Percentiles rank a stretch among this genome's conserved stretches.
These are phyloP conservation scores for Salvia miltiorrhiza DNA, from an alignment of 257 asterid genomes.

Conservation along the genomic window DNA sequence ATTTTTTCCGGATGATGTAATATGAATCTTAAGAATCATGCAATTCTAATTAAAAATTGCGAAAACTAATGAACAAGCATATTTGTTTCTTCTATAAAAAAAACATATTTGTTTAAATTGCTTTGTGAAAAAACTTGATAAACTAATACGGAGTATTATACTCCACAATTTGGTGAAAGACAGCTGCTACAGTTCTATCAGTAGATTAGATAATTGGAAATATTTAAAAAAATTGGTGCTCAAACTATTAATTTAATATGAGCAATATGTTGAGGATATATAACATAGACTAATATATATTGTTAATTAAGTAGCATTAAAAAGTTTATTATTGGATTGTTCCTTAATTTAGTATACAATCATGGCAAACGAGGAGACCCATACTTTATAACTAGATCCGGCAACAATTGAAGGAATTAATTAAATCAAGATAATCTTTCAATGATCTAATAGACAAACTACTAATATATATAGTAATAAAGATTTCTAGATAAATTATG, in stretches of 20 bases:
- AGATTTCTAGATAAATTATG: too few relatives aligned
- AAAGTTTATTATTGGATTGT: neutral
- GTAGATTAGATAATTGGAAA: neutral
- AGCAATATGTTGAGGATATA: neutral
- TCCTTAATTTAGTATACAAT: neutral
- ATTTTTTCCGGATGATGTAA: neutral
- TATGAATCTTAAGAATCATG: neutral
- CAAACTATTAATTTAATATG: neutral
- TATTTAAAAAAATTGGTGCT: neutral
- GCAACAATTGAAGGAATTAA: neutral
- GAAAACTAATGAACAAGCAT: neutral
- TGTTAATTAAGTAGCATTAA: neutral
- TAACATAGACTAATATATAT: neutral
- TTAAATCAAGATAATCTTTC: neutral
- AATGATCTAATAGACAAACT: neutral
- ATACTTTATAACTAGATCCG: neutral
- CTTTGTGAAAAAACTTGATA: neutral
- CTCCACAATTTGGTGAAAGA: neutral
- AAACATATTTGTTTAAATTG: neutral
- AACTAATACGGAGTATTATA: neutral
- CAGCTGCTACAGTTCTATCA: slow-evolving; percentile 6
- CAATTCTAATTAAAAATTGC: neutral
- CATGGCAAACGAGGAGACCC: neutral
- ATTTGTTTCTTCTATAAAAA: too few relatives aligned
- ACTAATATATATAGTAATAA: too few relatives aligned